Evolutionary conservation across 441 rosid species (phyloP), one percentile per base, ranked within the genome.

Genomic region (Pelargonium myrrhifolium): DNA sequence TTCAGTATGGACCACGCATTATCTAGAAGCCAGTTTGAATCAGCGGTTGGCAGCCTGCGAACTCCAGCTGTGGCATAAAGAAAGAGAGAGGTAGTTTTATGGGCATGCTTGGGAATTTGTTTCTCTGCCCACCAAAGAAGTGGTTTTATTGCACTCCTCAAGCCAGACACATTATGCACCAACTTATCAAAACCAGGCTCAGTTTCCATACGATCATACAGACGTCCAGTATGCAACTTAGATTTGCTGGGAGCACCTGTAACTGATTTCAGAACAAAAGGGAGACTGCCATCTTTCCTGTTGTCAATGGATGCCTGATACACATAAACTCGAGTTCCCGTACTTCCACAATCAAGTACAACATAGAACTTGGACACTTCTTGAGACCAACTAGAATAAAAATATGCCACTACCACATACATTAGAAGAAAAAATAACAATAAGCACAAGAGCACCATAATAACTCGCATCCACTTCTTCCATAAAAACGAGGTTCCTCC

Each of bases 291-390:
- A 65, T 82, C 87, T 65, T 76, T 85, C 71, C 64, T 81, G 74
- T 80, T 82, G 75, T 81, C 81, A 76, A 87, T 58, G 5, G 94
- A 84, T 17, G 96, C 93, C 78, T 80, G 83, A 66, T 94, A 92
- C 56, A 89, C 96, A 73, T 82, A 83, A 64, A 85, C 97, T 66
- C 98, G 87, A 75, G 98, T 94, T 75, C 99, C 99, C 3, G 99
- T 94, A 79, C 99, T 94, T 78, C 99, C 99, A 79, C 99, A 92
- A 71, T 94, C 99, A 75, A 94, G 91, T 79, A 94, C 96, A 67
- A 94, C 91, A 65, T 88, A 94, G 75, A 79, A 94, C 74, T 86
- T 88, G 40, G 97, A 86, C 26, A 82, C 78, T 71, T 89, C 94
- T 49, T 75, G 82, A 64, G 86, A 84, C 94, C 89, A 89, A 82